These are phyloP conservation scores for Puccinellia tenuiflora DNA, from an alignment of 176 grass and related monocot species.

Conservation along the genomic window DNA sequence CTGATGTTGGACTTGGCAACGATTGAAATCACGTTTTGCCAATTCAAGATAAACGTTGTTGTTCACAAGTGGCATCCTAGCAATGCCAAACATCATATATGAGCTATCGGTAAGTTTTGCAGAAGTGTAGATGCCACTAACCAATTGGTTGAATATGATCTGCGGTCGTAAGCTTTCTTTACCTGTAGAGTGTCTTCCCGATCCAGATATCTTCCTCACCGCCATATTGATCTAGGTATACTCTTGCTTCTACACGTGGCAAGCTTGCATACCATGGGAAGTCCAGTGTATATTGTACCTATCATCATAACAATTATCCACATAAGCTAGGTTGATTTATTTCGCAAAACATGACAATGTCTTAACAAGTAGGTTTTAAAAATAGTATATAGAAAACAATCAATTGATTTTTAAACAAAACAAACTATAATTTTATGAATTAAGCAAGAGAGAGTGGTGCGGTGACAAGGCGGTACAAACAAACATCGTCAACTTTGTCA, in stretches of 20 bases:
- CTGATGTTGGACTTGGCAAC: constrained; percentile 69
- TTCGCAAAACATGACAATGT: not conserved
- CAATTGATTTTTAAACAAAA: not conserved
- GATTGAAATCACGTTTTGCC: constrained; percentile 77
- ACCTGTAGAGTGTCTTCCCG: constrained; percentile 94
- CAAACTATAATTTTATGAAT: not conserved
- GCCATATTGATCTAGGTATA: constrained; percentile 85
- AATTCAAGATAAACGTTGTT: constrained; percentile 61
- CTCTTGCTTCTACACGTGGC: constrained; percentile 71
- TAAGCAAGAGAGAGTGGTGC: not conserved
- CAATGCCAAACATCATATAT: not conserved
- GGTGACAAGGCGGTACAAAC: too few species aligned
- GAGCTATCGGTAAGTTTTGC: not conserved
- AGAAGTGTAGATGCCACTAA: not conserved
- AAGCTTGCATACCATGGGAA: constrained; percentile 81
- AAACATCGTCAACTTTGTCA: too few species aligned
- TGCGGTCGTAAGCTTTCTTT: not conserved
- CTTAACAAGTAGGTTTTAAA: not conserved
- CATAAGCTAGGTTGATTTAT: not conserved
- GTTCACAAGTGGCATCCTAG: constrained; percentile 87
- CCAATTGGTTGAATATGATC: not conserved
- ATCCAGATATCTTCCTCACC: constrained; percentile 77
- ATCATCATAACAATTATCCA: not conserved
- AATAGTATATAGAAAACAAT: not conserved
- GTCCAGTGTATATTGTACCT: constrained; percentile 77